Percentiles rank a stretch among this genome's conserved stretches.
Conservation (phyloP, 805 yeast species). For the Saturnispora serradocipensis region DNA sequence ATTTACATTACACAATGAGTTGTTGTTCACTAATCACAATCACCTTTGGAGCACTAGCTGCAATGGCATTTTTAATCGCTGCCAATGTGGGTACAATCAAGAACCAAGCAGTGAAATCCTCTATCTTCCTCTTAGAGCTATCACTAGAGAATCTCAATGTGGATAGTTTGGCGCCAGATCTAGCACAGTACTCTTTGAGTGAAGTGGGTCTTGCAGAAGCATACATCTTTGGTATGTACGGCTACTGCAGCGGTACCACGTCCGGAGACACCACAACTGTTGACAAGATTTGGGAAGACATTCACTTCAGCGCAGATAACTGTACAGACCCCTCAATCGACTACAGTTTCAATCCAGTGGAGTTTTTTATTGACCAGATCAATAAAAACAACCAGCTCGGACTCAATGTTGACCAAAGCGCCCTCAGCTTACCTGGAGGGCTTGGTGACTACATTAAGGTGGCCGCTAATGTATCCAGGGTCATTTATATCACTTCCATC, state of each 20-base stretch:
- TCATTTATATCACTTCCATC: constrained; percentile 49
- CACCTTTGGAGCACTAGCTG: constrained; percentile 26
- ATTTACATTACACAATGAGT: background rate
- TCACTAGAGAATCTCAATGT: constrained; percentile 28
- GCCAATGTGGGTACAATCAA: constrained; percentile 46
- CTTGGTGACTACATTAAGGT: constrained; percentile 38
- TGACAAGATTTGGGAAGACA: constrained; percentile 10
- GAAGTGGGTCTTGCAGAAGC: constrained; percentile 35
- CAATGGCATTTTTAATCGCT: constrained; percentile 38
- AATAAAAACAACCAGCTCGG: constrained; percentile 8
- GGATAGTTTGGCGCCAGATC: constrained; percentile 9
- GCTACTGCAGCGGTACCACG: constrained; percentile 44
- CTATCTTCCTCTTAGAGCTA: constrained; percentile 40
- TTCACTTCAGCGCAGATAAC: constrained; percentile 27
- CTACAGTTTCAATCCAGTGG: constrained; percentile 47
- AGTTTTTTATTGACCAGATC: constrained; percentile 15
- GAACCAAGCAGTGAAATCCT: constrained; percentile 32
- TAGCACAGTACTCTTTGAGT: background rate
- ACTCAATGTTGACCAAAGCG: constrained; percentile 13
- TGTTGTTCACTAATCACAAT: constrained; percentile 8
- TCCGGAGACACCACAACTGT: constrained; percentile 9
- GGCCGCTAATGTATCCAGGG: constrained; percentile 40
- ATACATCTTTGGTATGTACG: constrained; percentile 53
- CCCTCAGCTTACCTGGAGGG: constrained; percentile 44
- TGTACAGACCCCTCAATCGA: constrained; percentile 50